Conservation (phyloP, 257 asterid genomes). For the Fraxinus cuspidata region DNA sequence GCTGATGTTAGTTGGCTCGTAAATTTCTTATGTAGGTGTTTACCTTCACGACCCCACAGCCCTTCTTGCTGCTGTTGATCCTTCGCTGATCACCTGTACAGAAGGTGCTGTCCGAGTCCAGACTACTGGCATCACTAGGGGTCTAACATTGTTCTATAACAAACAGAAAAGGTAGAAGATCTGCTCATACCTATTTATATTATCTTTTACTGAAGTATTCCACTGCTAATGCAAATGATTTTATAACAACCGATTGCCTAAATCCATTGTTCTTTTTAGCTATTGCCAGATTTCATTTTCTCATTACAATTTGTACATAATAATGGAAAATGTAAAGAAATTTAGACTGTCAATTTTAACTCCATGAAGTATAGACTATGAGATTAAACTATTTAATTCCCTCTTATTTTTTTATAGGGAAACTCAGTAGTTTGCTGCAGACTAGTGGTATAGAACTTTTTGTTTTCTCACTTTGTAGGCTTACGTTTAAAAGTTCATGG, state of each 20-base stretch:
- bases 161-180: constrained; percentile 73
- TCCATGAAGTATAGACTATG: not conserved
- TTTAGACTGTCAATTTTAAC: not conserved
- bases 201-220: constrained; percentile 11
- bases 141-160: constrained; percentile 82
- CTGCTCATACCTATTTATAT: not conserved
- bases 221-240: constrained; percentile 3
- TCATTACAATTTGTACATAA: not conserved
- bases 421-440: not conserved
- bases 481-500: not conserved
- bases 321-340: not conserved
- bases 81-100: constrained; percentile 75
- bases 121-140: constrained; percentile 80
- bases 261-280: not conserved
- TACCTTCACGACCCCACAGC: constrained; percentile 96
- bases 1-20: constrained; percentile 16
- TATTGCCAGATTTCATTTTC: not conserved
- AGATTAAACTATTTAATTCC: not conserved
- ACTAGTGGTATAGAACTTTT: not conserved
- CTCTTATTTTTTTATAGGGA: not conserved
- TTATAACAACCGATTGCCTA: not conserved
- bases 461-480: not conserved
- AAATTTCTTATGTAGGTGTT: constrained; percentile 59
- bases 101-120: constrained; percentile 96
- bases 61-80: constrained; percentile 85